Conservation (phyloP, 192 early-diverging fungal species). For the Coemansia sp. region DNA sequence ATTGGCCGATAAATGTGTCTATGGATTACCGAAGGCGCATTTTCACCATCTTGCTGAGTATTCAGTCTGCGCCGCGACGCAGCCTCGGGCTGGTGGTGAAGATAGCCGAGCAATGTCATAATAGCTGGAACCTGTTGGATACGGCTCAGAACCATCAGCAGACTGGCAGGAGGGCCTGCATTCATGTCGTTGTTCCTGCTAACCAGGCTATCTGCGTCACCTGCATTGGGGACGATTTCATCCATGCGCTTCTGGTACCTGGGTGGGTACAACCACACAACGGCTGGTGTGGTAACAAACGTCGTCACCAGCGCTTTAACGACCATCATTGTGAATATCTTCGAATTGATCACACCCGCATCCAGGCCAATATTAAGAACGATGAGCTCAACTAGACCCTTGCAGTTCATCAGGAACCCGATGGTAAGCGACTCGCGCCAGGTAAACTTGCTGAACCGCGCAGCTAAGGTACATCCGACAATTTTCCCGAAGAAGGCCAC, state of each 20-base stretch:
- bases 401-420: constrained; percentile 93
- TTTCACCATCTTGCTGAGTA: constrained; percentile 2
- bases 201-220: constrained; percentile 16
- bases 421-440: constrained; percentile 84
- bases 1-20: constrained; percentile 20
- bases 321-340: constrained; percentile 72
- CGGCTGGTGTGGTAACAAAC: constrained; percentile 80
- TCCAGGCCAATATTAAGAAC: constrained; percentile 91
- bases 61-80: constrained; percentile 17
- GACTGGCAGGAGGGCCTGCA: constrained; percentile 31
- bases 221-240: constrained; percentile 19
- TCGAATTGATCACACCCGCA: constrained; percentile 76
- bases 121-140: constrained; percentile 67
- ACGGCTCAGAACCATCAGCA: constrained; percentile 63
- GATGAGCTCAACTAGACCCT: constrained; percentile 93
- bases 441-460: constrained; percentile 64
- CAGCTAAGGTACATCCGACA: constrained; percentile 71
- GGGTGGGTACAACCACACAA: constrained; percentile 71
- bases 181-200: constrained; percentile 20
- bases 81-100: constrained; percentile 47
- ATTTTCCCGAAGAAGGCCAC: constrained; percentile 86
- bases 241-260: constrained; percentile 57
- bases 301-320: constrained; percentile 86
- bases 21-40: constrained; percentile 15
- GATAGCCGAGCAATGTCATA: constrained; percentile 66